Evolutionary conservation across 345 rosid genomes (phyloP).

Genomic region (Rhodomyrtus tomentosa): DNA sequence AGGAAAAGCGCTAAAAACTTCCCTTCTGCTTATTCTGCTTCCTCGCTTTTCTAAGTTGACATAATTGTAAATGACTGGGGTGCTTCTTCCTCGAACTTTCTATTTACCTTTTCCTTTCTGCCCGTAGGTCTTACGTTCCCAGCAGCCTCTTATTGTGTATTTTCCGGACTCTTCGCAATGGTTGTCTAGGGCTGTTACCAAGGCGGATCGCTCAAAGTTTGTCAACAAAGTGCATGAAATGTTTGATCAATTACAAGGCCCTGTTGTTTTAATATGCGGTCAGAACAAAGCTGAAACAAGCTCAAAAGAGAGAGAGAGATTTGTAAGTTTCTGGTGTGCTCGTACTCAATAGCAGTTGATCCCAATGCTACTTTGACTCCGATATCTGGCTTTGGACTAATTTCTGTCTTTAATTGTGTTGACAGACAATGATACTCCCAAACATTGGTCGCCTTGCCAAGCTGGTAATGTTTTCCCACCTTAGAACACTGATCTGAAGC

Average conservation of each 20-base stretch:
- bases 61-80: background rate
- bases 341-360: background rate
- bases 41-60: background rate
- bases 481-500: background rate
- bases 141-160: constrained; percentile 79
- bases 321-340: constrained; percentile 42
- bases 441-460: constrained; percentile 72
- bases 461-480: constrained; percentile 48
- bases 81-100: background rate
- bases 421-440: constrained; percentile 93
- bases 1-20: background rate
- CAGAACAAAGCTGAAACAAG: constrained; percentile 69
- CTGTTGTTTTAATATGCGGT: constrained; percentile 86
- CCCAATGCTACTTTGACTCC: background rate
- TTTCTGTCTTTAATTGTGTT: constrained; percentile 4
- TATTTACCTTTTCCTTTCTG: background rate
- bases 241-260: constrained; percentile 71
- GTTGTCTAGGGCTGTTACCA: constrained; percentile 91
- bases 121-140: constrained; percentile 65
- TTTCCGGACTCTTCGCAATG: constrained; percentile 85
- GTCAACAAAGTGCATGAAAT: constrained; percentile 57
- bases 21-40: background rate
- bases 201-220: constrained; percentile 61
- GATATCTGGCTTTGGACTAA: background rate
- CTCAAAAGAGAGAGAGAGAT: constrained; percentile 71